Conservation (phyloP, 2,329 filamentous ascomycete species). For the Leptographium lundbergii region DNA sequence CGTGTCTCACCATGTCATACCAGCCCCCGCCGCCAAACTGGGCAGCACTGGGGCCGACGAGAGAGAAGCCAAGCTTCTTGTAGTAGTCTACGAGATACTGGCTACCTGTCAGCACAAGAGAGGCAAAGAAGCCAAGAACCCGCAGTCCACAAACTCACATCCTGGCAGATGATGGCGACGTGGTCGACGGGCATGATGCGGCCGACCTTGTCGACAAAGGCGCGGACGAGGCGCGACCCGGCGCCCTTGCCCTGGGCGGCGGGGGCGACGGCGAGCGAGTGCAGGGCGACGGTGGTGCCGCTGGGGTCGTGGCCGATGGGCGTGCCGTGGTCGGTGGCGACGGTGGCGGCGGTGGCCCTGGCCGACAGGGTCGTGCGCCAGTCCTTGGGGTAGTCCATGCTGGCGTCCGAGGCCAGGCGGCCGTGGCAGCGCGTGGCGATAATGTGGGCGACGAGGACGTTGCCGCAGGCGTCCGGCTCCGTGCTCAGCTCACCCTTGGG, state of each 20-base stretch:
- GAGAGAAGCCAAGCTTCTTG: constrained; percentile 58
- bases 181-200: constrained; percentile 28
- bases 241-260: constrained; percentile 62
- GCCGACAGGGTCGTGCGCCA: constrained; percentile 43
- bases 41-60: constrained; percentile 54
- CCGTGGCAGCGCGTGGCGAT: constrained; percentile 59
- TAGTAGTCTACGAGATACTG: constrained; percentile 63
- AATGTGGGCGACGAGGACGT: constrained; percentile 63
- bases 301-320: constrained; percentile 57
- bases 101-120: background rate
- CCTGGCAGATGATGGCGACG: constrained; percentile 65
- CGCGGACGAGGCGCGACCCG: constrained; percentile 59
- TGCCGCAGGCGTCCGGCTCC: constrained; percentile 39
- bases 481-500: constrained; percentile 40
- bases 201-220: constrained; percentile 65
- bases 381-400: constrained; percentile 61
- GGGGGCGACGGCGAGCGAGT: constrained; percentile 70
- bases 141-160: too few species aligned
- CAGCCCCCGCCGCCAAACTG: constrained; percentile 69
- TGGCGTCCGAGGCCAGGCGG: constrained; percentile 53
- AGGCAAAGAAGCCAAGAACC: too few species aligned
- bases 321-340: constrained; percentile 15
- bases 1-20: constrained; percentile 57
- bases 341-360: constrained; percentile 20
- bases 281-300: constrained; percentile 65